Conservation (phyloP, 169 alveolate genomes). For the Plasmodium gallinaceum region DNA sequence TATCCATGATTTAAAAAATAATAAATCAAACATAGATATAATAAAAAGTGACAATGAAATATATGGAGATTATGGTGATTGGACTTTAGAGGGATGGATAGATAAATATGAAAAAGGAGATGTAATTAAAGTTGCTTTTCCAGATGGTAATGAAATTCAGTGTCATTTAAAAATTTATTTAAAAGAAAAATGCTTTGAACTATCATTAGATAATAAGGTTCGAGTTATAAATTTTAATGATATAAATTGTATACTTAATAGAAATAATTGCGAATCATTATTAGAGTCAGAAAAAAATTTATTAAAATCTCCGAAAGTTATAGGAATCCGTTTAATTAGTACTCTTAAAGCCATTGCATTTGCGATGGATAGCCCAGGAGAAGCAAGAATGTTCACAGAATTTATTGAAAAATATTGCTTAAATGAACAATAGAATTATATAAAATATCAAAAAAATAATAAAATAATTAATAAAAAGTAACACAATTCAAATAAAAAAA, state of each 20-base stretch:
- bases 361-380: slow-evolving; percentile 73
- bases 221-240: slow-evolving; percentile 74
- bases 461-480: background rate
- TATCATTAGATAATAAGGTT: slow-evolving; percentile 73
- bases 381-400: slow-evolving; percentile 65
- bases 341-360: slow-evolving; percentile 75
- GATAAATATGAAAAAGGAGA: slow-evolving; percentile 65
- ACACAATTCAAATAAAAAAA: no score
- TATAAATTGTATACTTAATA: slow-evolving; percentile 62
- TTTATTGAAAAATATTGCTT: slow-evolving; percentile 65
- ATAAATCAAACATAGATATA: slow-evolving; percentile 61
- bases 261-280: slow-evolving; percentile 68
- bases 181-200: slow-evolving; percentile 47
- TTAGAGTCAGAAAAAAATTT: slow-evolving; percentile 71
- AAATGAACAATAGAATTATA: background rate
- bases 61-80: slow-evolving; percentile 54
- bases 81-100: slow-evolving; percentile 71
- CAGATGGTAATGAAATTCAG: slow-evolving; percentile 78
- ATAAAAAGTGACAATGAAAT: slow-evolving; percentile 23
- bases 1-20: slow-evolving; percentile 44
- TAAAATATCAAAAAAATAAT: background rate
- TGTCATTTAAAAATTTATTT: slow-evolving; percentile 65
- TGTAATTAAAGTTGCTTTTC: slow-evolving; percentile 71
- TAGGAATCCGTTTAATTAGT: slow-evolving; percentile 73
- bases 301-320: slow-evolving; percentile 63